Evolutionary conservation across 257 asterid species (phyloP), one percentile per base, ranked within the genome.

Genomic region (Capsicum chinense): DNA sequence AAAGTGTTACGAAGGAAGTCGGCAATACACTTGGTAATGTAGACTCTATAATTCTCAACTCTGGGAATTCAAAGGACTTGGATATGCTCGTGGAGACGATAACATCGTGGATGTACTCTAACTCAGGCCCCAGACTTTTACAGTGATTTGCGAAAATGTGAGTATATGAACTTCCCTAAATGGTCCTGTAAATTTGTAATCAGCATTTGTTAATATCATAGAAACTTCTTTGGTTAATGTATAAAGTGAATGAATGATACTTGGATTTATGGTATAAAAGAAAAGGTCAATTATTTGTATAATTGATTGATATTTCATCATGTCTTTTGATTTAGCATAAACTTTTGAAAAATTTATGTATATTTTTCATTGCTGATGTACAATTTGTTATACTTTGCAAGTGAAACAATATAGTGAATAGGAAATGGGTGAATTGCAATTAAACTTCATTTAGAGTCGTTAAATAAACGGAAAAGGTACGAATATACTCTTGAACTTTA

Each of bases 1-100:
- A 97, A 90, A 84, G 91, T 2, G 91, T 93, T 35, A 95, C 99
- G 57, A 97, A 91, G 90, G 97, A 97, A 86, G 90, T 94, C 60
- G 90, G 97, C 70, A 90, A 60, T 63, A 85, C 97, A 4, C 88
- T 96, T 5, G 86, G 91, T 47, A 84, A 90, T 48, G 82, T 88
- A 68, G 97, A 95, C 69, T 88, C 96, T 3, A 86, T 85, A 33
- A 88, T 89, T 66, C 87, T 95, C 14, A 91, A 92, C 37, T 69
- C 93, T 26, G 90, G 91, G 63, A 89, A 79, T 39, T 83, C 97
- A 0, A 93, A 92, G 86, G 98, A 96, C 76, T 52, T 96, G 15
- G 94, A 92, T 73, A 82, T 85, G 76, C 97, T 96, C 81, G 97
- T 92, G 56, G 93, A 92, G 81, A 92, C 86, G 54, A 90, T 91